Percentiles rank a stretch among this genome's conserved stretches.
Evolutionary conservation across 306 rosid species (phyloP).

Genomic region (Cucurbita pepo): DNA sequence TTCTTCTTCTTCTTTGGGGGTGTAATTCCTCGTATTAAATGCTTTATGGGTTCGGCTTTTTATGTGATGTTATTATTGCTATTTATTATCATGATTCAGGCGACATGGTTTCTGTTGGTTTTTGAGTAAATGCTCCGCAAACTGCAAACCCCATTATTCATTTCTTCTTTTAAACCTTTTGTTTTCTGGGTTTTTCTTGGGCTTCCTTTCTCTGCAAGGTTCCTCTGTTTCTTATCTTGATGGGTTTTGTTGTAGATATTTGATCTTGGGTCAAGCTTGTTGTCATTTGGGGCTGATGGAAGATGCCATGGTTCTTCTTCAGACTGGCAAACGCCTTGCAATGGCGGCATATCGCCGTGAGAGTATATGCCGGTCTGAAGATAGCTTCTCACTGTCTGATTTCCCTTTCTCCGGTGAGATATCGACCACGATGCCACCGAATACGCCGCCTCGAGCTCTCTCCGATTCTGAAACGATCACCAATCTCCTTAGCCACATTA

Average conservation of each 20-base stretch:
- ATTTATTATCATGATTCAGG: slow-evolving; percentile 12
- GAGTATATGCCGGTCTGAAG: slow-evolving; percentile 78
- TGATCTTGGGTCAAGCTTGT: slow-evolving; percentile 85
- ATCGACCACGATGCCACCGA: slow-evolving; percentile 17
- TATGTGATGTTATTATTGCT: slow-evolving; percentile 6
- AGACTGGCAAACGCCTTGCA: slow-evolving; percentile 84
- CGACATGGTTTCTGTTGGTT: slow-evolving; percentile 10
- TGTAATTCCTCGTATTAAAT: not conserved
- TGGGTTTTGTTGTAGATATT: slow-evolving; percentile 31
- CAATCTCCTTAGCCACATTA: slow-evolving; percentile 63
- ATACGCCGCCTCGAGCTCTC: slow-evolving; percentile 30
- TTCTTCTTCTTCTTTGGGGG: not conserved
- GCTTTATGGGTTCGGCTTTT: slow-evolving; percentile 13
- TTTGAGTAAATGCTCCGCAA: slow-evolving; percentile 33
- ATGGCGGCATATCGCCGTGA: slow-evolving; percentile 82
- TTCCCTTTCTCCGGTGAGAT: slow-evolving; percentile 20
- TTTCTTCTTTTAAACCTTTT: not conserved
- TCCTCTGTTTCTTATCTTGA: not conserved
- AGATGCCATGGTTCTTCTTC: slow-evolving; percentile 93
- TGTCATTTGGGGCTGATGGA: slow-evolving; percentile 89
- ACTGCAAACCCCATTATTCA: slow-evolving; percentile 13
- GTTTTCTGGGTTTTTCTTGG: not conserved
- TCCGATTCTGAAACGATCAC: slow-evolving; percentile 40
- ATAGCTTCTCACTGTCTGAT: slow-evolving; percentile 46
- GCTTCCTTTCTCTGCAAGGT: not conserved